Evolutionary conservation across 495 filamentous ascomycete species (phyloP).

Genomic region (Durotheca rogersii): DNA sequence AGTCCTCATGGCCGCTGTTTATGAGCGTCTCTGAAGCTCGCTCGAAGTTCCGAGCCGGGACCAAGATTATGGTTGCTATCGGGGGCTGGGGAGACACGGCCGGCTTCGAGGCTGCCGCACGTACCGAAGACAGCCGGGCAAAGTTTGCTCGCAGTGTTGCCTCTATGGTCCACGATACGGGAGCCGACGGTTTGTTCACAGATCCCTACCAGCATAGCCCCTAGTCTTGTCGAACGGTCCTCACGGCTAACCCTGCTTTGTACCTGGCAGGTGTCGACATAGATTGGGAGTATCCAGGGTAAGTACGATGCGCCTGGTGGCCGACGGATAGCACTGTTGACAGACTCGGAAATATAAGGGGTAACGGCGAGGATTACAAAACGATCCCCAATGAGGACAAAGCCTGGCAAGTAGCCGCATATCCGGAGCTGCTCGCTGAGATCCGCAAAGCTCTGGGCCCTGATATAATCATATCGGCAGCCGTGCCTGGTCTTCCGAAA

Average conservation of each 20-base stretch:
- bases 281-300: constrained; percentile 80
- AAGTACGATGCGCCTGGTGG: constrained; percentile 10
- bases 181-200: constrained; percentile 57
- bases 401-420: constrained; percentile 62
- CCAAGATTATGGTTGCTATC: constrained; percentile 68
- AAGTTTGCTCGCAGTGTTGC: constrained; percentile 66
- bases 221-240: background rate
- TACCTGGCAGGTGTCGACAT: constrained; percentile 56
- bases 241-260: constrained; percentile 2
- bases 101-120: constrained; percentile 62
- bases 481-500: constrained; percentile 63
- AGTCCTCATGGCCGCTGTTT: constrained; percentile 58
- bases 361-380: constrained; percentile 77
- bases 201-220: background rate
- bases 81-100: constrained; percentile 71
- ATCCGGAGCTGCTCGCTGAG: constrained; percentile 61
- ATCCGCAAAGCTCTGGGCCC: constrained; percentile 61
- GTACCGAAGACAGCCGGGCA: constrained; percentile 51
- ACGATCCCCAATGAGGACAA: constrained; percentile 61
- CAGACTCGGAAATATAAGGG: constrained; percentile 47
- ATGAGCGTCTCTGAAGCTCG: constrained; percentile 58
- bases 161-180: constrained; percentile 59
- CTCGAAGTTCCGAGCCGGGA: constrained; percentile 56
- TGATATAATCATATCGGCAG: constrained; percentile 65
- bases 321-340: constrained; percentile 5